Evolutionary conservation across 768 basidiomycete genomes (phyloP).

Genomic region (Boletales sp.): DNA sequence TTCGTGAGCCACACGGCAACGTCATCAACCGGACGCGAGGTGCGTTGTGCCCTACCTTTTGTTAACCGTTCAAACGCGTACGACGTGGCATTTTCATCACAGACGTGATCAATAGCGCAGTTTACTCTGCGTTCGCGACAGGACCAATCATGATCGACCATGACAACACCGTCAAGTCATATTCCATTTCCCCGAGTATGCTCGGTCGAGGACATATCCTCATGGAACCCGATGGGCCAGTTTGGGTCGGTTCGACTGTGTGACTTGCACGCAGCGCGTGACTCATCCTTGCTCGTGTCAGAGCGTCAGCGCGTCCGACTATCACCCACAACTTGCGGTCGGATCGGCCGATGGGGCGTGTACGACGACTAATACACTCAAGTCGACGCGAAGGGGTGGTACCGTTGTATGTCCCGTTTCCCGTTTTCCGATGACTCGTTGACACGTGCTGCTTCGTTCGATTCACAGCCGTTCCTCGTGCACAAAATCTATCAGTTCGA

Average conservation of each 20-base stretch:
- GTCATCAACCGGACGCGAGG: conserved; percentile 80
- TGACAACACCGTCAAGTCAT: conserved; percentile 76
- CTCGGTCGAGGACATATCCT: conserved; percentile 70
- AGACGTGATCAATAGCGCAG: conserved; percentile 71
- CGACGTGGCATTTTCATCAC: neutral
- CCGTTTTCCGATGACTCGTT: neutral
- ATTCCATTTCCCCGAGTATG: conserved; percentile 68
- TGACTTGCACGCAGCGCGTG: neutral
- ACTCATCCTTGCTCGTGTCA: conserved; percentile 25
- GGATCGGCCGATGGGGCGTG: conserved; percentile 83
- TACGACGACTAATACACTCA: conserved; percentile 66
- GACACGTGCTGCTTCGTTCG: neutral
- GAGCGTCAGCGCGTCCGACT: conserved; percentile 75
- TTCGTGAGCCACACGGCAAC: conserved; percentile 63
- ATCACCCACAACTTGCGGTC: conserved; percentile 81
- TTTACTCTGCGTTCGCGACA: conserved; percentile 65
- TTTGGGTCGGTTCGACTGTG: conserved; percentile 63
- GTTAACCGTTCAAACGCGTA: neutral
- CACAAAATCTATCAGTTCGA: conserved; percentile 86
- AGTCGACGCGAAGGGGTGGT: conserved; percentile 66
- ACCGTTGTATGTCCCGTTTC: conserved; percentile 51
- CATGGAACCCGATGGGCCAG: conserved; percentile 72
- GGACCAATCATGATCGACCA: conserved; percentile 78
- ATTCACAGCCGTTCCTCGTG: conserved; percentile 63
- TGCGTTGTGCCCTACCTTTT: conserved; percentile 16